A percentile compares a stretch with the other conserved stretches of the same genome.
Evolutionary conservation across 495 filamentous ascomycete genomes (phyloP).

Genomic region (Xeromyces bisporus): DNA sequence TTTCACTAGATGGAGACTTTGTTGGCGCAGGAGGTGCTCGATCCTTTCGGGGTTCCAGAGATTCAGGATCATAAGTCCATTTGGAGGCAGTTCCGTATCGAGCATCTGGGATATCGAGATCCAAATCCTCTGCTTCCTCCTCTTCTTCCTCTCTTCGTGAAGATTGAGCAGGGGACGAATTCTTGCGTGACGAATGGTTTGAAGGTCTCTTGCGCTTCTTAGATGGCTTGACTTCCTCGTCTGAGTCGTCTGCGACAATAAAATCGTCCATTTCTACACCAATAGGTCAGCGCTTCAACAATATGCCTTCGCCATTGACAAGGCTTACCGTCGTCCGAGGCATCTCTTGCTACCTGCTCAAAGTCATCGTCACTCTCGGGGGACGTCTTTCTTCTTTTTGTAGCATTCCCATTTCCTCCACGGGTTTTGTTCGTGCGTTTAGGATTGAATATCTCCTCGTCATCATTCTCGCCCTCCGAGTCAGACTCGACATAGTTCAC

Average conservation of each 20-base stretch:
- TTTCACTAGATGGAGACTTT: conserved; percentile 32
- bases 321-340: conserved; percentile 44
- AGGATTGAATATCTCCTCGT: conserved; percentile 33
- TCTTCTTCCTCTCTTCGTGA: conserved; percentile 19
- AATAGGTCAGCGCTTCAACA: too few relatives aligned
- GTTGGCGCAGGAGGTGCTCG: conserved; percentile 19
- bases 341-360: conserved; percentile 33
- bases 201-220: conserved; percentile 59
- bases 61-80: conserved; percentile 77
- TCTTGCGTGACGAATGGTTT: conserved; percentile 34
- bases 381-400: conserved; percentile 36
- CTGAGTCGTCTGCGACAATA: conserved; percentile 60
- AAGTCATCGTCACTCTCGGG: conserved; percentile 55
- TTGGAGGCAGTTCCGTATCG: conserved; percentile 59
- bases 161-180: conserved; percentile 32
- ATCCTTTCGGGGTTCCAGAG: conserved; percentile 40
- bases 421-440: conserved; percentile 16
- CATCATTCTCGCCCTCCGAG: conserved; percentile 38
- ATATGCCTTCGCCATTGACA: too few relatives aligned
- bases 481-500: conserved; percentile 33
- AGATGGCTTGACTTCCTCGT: conserved; percentile 48
- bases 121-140: conserved; percentile 24
- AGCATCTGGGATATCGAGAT: conserved; percentile 33
- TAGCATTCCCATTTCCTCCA: conserved; percentile 17
- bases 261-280: conserved; percentile 75